Percentiles rank a stretch among this genome's conserved stretches.
Evolutionary conservation across 2,329 filamentous ascomycete genomes (phyloP).

Genomic region (Pestalotiopsis sp.): DNA sequence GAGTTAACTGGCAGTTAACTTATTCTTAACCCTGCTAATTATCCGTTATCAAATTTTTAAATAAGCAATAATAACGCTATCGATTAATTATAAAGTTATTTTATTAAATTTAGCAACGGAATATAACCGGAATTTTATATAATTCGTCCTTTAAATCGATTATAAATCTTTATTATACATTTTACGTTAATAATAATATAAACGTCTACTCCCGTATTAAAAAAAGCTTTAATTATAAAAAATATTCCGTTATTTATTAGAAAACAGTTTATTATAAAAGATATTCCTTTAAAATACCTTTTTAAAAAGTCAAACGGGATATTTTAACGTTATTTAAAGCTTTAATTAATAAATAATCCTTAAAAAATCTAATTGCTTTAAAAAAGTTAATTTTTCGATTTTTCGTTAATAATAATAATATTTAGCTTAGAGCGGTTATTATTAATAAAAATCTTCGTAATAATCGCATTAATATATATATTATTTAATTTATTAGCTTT

Average conservation of each 20-base stretch:
- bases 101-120: not conserved
- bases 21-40: no score
- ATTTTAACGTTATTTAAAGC: no score
- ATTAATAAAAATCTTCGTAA: no score
- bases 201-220: not conserved
- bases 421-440: not conserved
- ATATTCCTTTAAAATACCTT: no score
- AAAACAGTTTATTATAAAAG: not conserved
- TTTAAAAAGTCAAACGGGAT: no score
- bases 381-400: not conserved
- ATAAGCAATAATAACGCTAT: not conserved
- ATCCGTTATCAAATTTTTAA: not conserved
- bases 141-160: not conserved
- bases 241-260: slow-evolving; percentile 5
- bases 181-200: not conserved
- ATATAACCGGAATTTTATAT: not conserved
- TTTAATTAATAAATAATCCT: no score
- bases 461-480: not conserved
- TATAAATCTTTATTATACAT: not conserved
- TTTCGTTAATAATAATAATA: not conserved
- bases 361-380: no score
- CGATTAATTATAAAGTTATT: not conserved
- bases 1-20: no score
- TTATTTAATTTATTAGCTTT: not conserved
- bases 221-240: not conserved